Percentiles rank a stretch among this genome's conserved stretches.
Conservation (phyloP, 2,329 filamentous ascomycete genomes). For the Aspergillus eucalypticola region DNA sequence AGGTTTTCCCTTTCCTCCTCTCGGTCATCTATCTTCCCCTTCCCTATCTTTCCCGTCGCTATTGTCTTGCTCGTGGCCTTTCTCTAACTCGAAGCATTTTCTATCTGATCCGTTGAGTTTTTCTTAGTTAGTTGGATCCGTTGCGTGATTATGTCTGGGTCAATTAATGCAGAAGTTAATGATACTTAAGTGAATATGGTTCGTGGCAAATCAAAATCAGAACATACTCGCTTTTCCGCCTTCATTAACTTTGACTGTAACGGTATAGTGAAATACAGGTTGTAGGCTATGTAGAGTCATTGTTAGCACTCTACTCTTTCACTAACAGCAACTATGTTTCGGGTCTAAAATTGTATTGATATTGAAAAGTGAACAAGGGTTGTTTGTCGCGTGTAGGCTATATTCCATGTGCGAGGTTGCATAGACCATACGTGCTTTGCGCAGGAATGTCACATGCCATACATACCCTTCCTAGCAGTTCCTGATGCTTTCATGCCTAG, state of each 20-base stretch:
- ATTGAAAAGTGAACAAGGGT: too few species aligned
- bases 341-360: too few species aligned
- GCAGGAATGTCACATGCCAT: too few species aligned
- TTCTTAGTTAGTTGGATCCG: constrained; percentile 37
- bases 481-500: too few species aligned
- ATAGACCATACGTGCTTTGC: too few species aligned
- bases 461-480: too few species aligned
- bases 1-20: constrained; percentile 18
- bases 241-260: constrained; percentile 1
- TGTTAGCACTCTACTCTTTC: too few species aligned
- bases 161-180: constrained; percentile 40
- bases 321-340: too few species aligned
- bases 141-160: constrained; percentile 33
- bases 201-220: constrained; percentile 12
- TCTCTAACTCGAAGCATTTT: constrained; percentile 21
- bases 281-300: too few species aligned
- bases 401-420: too few species aligned
- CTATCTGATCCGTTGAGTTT: constrained; percentile 22
- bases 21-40: constrained; percentile 22
- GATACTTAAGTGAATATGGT: constrained; percentile 20
- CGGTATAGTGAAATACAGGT: too few species aligned
- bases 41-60: constrained; percentile 15
- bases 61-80: constrained; percentile 14
- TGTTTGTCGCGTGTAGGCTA: too few species aligned
- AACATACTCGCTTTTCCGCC: neutral